phyloP scores from a whole-genome alignment of 345 rosid species.

The Populus euphratica region DNA sequence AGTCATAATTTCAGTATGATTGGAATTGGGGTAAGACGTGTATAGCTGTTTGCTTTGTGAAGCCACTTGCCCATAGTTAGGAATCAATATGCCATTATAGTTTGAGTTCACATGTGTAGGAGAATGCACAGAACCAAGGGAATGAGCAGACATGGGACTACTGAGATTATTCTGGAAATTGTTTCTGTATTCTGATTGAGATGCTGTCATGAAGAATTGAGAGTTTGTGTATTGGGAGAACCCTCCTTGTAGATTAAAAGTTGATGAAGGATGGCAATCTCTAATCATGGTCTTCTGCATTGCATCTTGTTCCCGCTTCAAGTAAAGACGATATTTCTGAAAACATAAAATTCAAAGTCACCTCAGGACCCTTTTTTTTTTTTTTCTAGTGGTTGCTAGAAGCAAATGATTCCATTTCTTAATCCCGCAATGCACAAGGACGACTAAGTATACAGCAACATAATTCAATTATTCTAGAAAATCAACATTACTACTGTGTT shows the following conservation, averaged over 20 bases:
- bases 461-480: not conserved
- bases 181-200: constrained; percentile 11
- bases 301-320: constrained; percentile 28
- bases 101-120: constrained; percentile 1
- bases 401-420: not conserved
- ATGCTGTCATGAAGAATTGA: not conserved
- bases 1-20: not conserved
- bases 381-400: not conserved
- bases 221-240: not conserved
- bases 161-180: constrained; percentile 6
- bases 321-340: constrained; percentile 40
- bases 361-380: not conserved
- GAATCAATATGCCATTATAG: not conserved
- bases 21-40: not conserved
- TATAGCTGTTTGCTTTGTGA: constrained; percentile 4
- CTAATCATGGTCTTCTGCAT: constrained; percentile 4
- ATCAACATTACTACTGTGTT: not conserved
- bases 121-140: constrained; percentile 1
- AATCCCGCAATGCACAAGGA: not conserved
- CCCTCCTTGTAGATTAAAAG: constrained; percentile 12
- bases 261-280: constrained; percentile 10
- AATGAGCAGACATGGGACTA: constrained; percentile 4
- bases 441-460: not conserved
- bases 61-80: not conserved
- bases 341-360: not conserved